phyloP scores from a whole-genome alignment of 495 filamentous ascomycete genomes.

The Neurospora cerealis region DNA sequence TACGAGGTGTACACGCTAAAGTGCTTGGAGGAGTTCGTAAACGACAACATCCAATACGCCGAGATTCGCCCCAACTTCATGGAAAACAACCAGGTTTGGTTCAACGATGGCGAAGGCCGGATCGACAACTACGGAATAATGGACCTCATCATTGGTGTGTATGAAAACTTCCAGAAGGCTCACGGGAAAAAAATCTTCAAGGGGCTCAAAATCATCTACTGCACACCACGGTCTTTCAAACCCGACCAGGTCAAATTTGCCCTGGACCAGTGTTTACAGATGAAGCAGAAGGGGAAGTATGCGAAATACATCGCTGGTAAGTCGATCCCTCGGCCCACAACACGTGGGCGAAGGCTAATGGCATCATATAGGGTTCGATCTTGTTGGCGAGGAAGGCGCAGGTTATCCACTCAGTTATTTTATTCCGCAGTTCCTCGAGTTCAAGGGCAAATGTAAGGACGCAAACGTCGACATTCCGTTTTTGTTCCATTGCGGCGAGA shows the following conservation, averaged over 20 bases:
- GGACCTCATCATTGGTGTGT: slow-evolving; percentile 39
- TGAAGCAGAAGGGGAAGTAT: slow-evolving; percentile 64
- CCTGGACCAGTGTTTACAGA: slow-evolving; percentile 68
- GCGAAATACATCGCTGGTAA: slow-evolving; percentile 56
- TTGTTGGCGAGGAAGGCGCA: slow-evolving; percentile 76
- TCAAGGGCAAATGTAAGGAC: slow-evolving; percentile 59
- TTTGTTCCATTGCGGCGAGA: slow-evolving; percentile 91
- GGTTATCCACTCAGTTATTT: slow-evolving; percentile 62
- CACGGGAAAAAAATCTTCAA: slow-evolving; percentile 21
- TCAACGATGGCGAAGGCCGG: slow-evolving; percentile 30
- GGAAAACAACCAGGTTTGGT: slow-evolving; percentile 40
- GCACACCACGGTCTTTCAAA: slow-evolving; percentile 44
- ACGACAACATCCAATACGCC: slow-evolving; percentile 47
- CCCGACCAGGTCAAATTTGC: slow-evolving; percentile 49
- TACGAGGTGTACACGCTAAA: slow-evolving; percentile 36
- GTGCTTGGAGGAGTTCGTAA: slow-evolving; percentile 39
- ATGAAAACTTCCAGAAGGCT: slow-evolving; percentile 32
- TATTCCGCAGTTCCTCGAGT: slow-evolving; percentile 69
- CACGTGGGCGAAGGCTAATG: background rate
- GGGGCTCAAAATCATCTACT: slow-evolving; percentile 44
- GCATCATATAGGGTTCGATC: slow-evolving; percentile 55
- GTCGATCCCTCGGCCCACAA: too few species aligned
- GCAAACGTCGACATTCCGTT: slow-evolving; percentile 78
- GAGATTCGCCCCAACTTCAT: slow-evolving; percentile 50
- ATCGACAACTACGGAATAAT: slow-evolving; percentile 40